Evolutionary conservation across 2,329 filamentous ascomycete species (phyloP).

Genomic region (Thelonectria blattea): DNA sequence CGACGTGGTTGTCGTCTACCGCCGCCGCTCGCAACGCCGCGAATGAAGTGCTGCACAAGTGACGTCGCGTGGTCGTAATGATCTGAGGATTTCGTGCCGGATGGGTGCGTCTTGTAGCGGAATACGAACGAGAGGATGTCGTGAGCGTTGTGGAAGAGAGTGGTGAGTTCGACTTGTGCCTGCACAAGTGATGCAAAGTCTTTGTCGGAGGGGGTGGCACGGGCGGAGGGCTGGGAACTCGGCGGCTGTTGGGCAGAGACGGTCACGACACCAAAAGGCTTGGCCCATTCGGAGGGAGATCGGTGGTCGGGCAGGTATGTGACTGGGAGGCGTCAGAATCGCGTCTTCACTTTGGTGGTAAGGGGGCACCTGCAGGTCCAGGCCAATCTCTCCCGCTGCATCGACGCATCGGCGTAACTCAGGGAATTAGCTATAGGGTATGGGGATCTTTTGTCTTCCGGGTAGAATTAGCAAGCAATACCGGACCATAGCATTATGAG

Average conservation of each 20-base stretch:
- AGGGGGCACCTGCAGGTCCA: constrained; percentile 1
- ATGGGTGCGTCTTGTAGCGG: constrained; percentile 20
- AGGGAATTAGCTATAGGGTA: too few relatives aligned
- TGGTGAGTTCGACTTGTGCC: constrained; percentile 18
- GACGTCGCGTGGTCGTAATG: constrained; percentile 11
- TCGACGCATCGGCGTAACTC: constrained; percentile 7
- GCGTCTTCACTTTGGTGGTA: neutral
- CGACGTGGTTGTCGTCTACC: constrained; percentile 18
- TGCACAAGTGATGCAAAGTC: constrained; percentile 22
- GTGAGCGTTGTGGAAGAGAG: constrained; percentile 20
- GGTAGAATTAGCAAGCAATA: too few relatives aligned
- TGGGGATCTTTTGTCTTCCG: constrained; percentile 8
- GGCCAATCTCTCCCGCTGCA: constrained; percentile 10
- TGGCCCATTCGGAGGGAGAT: constrained; percentile 21
- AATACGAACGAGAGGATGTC: constrained; percentile 24
- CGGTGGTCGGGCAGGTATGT: constrained; percentile 13
- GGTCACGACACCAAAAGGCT: constrained; percentile 22
- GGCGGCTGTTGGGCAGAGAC: constrained; percentile 17
- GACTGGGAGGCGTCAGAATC: neutral
- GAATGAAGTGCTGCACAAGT: constrained; percentile 14
- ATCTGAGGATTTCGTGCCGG: constrained; percentile 14
- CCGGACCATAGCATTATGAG: too few relatives aligned
- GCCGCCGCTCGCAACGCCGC: constrained; percentile 14
- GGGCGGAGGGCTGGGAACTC: constrained; percentile 22
- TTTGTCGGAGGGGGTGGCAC: constrained; percentile 10